Percentiles rank a stretch among this genome's conserved stretches.
Evolutionary conservation across 805 yeast genomes (phyloP).

Genomic region (Sugiyamaella marilandica): DNA sequence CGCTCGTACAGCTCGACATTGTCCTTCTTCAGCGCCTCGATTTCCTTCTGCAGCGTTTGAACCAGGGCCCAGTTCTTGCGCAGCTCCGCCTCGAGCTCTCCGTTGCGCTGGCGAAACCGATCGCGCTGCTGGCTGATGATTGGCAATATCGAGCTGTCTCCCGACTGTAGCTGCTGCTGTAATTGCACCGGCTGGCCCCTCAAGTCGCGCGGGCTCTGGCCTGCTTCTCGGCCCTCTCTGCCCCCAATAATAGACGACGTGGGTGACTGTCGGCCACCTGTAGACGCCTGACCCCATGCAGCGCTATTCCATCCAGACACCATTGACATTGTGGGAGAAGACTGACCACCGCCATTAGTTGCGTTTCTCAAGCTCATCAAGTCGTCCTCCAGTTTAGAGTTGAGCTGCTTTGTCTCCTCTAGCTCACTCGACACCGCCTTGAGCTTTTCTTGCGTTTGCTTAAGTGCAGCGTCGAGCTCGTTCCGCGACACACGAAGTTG

Average conservation of each 20-base stretch:
- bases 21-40: slow-evolving; percentile 61
- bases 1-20: slow-evolving; percentile 77
- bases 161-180: not conserved
- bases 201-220: not conserved
- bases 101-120: slow-evolving; percentile 76
- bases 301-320: slow-evolving; percentile 32
- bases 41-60: slow-evolving; percentile 59
- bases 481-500: slow-evolving; percentile 57
- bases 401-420: slow-evolving; percentile 41
- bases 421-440: slow-evolving; percentile 35
- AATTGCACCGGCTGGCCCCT: slow-evolving; percentile 7
- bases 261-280: slow-evolving; percentile 38
- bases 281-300: slow-evolving; percentile 18
- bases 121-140: slow-evolving; percentile 94
- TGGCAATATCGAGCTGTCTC: slow-evolving; percentile 57
- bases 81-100: slow-evolving; percentile 77
- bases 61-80: slow-evolving; percentile 52
- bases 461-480: slow-evolving; percentile 40
- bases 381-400: slow-evolving; percentile 69
- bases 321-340: slow-evolving; percentile 28
- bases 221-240: slow-evolving; percentile 12
- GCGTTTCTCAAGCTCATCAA: slow-evolving; percentile 52
- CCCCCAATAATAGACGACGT: slow-evolving; percentile 34
- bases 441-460: slow-evolving; percentile 29
- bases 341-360: slow-evolving; percentile 13